Conservation (phyloP, 2,329 filamentous ascomycete genomes). For the Dryadomyces sulphureus region DNA sequence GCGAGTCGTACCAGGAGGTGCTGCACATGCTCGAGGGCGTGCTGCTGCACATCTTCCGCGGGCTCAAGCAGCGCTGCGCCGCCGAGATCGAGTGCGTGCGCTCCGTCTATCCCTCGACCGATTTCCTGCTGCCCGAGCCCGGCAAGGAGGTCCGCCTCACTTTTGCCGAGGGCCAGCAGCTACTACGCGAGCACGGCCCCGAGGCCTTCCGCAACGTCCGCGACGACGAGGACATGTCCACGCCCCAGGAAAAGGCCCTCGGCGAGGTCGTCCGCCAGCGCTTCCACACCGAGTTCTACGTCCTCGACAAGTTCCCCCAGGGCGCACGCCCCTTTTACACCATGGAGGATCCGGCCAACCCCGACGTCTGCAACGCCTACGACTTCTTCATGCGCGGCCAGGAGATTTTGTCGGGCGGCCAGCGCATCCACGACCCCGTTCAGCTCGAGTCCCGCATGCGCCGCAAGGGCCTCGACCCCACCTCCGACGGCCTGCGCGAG, state of each 20-base stretch:
- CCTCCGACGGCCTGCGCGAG: conserved; percentile 59
- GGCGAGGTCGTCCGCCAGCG: conserved; percentile 76
- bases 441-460: conserved; percentile 67
- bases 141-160: conserved; percentile 65
- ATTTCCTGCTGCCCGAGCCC: conserved; percentile 58
- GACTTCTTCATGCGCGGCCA: conserved; percentile 90
- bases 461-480: conserved; percentile 66
- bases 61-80: conserved; percentile 50
- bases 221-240: conserved; percentile 68
- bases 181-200: conserved; percentile 60
- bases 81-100: conserved; percentile 61
- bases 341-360: conserved; percentile 52
- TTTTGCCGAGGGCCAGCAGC: conserved; percentile 64
- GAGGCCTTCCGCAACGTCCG: conserved; percentile 50
- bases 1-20: conserved; percentile 65
- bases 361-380: conserved; percentile 34
- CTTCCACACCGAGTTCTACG: conserved; percentile 91
- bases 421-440: conserved; percentile 71
- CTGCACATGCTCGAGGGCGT: conserved; percentile 57
- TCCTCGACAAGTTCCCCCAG: conserved; percentile 92
- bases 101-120: conserved; percentile 60
- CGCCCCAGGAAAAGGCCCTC: conserved; percentile 75
- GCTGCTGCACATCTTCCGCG: conserved; percentile 65
- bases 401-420: conserved; percentile 82
- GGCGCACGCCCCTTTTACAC: conserved; percentile 84